Conservation (phyloP, 495 filamentous ascomycete species). For the Tuber indicum region DNA sequence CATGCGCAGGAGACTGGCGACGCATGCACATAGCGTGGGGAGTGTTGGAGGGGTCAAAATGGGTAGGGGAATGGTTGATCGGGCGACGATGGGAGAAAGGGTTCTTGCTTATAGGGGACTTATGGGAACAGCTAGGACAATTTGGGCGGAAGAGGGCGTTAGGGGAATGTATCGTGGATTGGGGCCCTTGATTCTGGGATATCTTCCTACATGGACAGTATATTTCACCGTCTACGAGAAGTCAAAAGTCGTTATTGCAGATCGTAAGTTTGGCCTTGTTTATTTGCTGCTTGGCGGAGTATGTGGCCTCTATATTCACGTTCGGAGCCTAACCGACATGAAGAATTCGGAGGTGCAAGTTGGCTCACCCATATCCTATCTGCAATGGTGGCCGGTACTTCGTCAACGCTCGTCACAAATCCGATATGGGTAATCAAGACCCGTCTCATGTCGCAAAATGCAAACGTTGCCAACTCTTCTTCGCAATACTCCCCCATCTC, state of each 20-base stretch:
- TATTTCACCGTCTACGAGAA: slow-evolving; percentile 94
- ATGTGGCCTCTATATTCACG: background rate
- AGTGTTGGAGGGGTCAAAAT: slow-evolving; percentile 36
- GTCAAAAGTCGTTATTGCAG: slow-evolving; percentile 61
- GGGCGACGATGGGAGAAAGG: slow-evolving; percentile 45
- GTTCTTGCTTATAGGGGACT: slow-evolving; percentile 67
- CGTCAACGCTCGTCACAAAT: slow-evolving; percentile 92
- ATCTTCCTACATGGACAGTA: slow-evolving; percentile 95
- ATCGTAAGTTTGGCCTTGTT: slow-evolving; percentile 23
- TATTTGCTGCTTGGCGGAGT: background rate
- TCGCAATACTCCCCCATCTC: slow-evolving; percentile 42
- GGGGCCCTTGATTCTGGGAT: slow-evolving; percentile 88
- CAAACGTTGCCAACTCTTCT: slow-evolving; percentile 41
- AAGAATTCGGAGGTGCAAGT: slow-evolving; percentile 40
- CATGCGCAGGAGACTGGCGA: slow-evolving; percentile 27
- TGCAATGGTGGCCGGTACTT: slow-evolving; percentile 81
- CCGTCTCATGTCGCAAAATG: slow-evolving; percentile 83
- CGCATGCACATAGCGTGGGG: slow-evolving; percentile 7
- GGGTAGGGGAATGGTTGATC: slow-evolving; percentile 40
- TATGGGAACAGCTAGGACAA: slow-evolving; percentile 72
- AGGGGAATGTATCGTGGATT: slow-evolving; percentile 89
- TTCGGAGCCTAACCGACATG: background rate
- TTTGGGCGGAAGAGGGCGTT: slow-evolving; percentile 81
- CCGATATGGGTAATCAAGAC: slow-evolving; percentile 99
- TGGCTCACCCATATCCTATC: slow-evolving; percentile 62